Evolutionary conservation across 2,329 filamentous ascomycete genomes (phyloP).

Genomic region (Fusarium miscanthi): DNA sequence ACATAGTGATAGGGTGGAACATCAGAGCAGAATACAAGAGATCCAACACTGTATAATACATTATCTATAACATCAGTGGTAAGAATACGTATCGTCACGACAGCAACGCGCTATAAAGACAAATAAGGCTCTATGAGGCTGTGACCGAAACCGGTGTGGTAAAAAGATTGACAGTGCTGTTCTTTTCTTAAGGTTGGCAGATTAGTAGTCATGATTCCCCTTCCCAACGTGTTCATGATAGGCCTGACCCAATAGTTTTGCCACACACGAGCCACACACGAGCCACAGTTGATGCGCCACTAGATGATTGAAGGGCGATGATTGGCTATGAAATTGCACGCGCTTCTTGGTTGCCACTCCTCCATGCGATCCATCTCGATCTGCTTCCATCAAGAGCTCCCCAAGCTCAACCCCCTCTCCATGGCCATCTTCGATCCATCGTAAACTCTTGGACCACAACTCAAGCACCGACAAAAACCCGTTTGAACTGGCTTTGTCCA

Average conservation of each 20-base stretch:
- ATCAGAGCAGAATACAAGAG: neutral
- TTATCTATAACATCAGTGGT: neutral
- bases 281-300: conserved; percentile 32
- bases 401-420: conserved; percentile 38
- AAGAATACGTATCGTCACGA: neutral
- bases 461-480: conserved; percentile 15
- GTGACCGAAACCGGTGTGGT: neutral
- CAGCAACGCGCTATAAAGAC: neutral
- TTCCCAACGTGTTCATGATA: conserved; percentile 8
- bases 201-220: neutral
- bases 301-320: neutral
- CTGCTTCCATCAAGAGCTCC: conserved; percentile 40
- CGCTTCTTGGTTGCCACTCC: conserved; percentile 37
- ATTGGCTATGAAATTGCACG: conserved; percentile 39
- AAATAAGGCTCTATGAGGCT: neutral
- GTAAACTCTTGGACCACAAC: conserved; percentile 29
- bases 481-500: conserved; percentile 19
- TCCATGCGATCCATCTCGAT: conserved; percentile 46
- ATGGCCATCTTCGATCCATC: conserved; percentile 43
- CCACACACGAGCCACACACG: conserved; percentile 28
- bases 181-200: neutral
- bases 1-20: neutral
- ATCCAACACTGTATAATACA: neutral
- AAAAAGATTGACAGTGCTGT: neutral
- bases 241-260: neutral